Base-by-base conservation (phyloP, 257 asterid species). In the Nicotiana undulata region DNA sequence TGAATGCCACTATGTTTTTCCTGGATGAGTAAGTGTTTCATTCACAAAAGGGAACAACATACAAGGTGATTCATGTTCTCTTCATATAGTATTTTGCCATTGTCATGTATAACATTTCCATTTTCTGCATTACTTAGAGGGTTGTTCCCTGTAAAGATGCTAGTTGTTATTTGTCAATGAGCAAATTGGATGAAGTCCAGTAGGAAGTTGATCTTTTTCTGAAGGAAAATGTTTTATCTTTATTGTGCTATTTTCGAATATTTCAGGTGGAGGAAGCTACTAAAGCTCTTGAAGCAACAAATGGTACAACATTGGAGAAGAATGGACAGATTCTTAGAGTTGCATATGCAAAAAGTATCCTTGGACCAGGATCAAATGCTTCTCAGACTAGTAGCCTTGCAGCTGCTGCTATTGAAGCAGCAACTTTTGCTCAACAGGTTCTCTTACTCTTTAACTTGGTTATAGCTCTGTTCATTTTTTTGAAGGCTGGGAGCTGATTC, bases 371-470 rank as follows among this genome's bases (percentile, higher is more conserved):
- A 85, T 89, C 97, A 64, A 86, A 91, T 77, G 85, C 93, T 83
- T 90, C 97, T 79, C 97, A 95, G 85, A 92, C 99, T 34, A 95
- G 98, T 81, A 89, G 96, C 85, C 94, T 95, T 84, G 99, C 99
- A 80, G 97, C 99, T 85, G 99, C 99, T 84, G 99, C 99, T 55
- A 95, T 95, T 89, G 99, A 93, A 90, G 99, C 99, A 12, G 98
- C 99, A 83, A 87, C 99, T 26, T 95, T 95, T 90, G 94, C 99
- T 59, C 99, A 95, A 89, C 99, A 95, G 95, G 99, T 94, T 81
- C 75, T 80, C 77, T 82, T 61, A 53, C 85, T 82, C 24, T 74
- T 81, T 84, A 86, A 70, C 82, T 58, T 79, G 63, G 76, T 34
- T 18, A 64, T 60, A 44, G 16, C n/a, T 26, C 63, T 9, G 26